Evolutionary conservation across 257 asterid species (phyloP).

Genomic region (Buddleja alternifolia): DNA sequence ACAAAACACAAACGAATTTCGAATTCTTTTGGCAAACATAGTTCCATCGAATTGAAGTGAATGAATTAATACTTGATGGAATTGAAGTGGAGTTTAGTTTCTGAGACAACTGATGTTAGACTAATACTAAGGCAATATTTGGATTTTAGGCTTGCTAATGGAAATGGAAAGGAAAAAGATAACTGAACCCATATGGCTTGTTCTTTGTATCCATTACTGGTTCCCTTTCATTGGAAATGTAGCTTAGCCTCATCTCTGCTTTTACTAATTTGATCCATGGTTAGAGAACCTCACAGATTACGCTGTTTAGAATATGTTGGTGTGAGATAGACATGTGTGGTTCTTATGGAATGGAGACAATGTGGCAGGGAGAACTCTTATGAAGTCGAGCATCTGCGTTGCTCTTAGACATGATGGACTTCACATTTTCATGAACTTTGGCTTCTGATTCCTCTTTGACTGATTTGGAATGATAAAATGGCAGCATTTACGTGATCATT

Average conservation of each 20-base stretch:
- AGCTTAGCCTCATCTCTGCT: neutral
- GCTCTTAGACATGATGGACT: neutral
- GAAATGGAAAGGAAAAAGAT: neutral
- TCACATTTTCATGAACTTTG: conserved; percentile 20
- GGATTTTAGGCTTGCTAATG: conserved; percentile 14
- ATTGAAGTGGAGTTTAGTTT: conserved; percentile 6
- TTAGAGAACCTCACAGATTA: conserved; percentile 4
- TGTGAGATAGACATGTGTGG: neutral
- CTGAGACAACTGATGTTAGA: conserved; percentile 10
- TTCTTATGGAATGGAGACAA: neutral
- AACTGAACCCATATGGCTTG: neutral
- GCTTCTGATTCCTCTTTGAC: conserved; percentile 5
- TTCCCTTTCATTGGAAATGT: neutral
- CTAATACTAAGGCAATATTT: neutral
- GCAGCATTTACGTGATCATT: neutral
- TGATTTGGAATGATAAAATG: conserved; percentile 13
- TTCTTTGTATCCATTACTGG: neutral
- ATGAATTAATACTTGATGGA: conserved; percentile 13
- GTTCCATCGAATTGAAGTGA: neutral
- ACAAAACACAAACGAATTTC: neutral
- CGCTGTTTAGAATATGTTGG: conserved; percentile 5
- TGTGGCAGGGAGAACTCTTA: neutral
- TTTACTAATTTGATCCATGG: conserved; percentile 4
- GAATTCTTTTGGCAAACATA: neutral
- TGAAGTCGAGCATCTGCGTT: conserved; percentile 1